These are phyloP conservation scores for Calonectria naviculata DNA, from an alignment of 2,329 filamentous ascomycete genomes.

Conservation along the genomic window DNA sequence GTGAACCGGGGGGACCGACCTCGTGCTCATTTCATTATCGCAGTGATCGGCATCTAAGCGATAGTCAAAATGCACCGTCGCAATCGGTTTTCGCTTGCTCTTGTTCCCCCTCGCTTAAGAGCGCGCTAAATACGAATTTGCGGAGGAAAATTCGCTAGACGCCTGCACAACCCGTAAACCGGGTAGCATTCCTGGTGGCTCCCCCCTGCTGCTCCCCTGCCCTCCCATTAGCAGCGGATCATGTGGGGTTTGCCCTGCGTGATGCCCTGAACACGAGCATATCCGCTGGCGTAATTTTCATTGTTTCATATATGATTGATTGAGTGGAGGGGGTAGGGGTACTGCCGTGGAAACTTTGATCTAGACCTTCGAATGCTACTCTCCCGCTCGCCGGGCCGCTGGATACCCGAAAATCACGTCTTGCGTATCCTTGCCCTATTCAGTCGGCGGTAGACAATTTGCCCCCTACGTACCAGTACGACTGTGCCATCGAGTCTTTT, in stretches of 20 bases:
- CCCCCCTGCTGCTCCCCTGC: background rate
- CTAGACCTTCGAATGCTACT: background rate
- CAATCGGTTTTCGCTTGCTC: background rate
- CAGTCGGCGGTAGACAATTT: background rate
- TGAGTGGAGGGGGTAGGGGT: background rate
- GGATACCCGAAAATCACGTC: background rate
- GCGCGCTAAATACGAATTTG: too few species aligned
- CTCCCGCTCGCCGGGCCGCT: background rate
- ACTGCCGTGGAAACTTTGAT: background rate
- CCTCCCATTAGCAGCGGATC: background rate
- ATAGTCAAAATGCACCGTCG: background rate
- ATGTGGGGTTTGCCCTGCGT: background rate
- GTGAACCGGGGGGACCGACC: background rate
- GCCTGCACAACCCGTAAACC: background rate
- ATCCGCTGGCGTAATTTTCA: background rate
- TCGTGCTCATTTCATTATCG: constrained; percentile 5
- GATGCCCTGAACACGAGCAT: background rate
- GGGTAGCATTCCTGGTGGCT: background rate
- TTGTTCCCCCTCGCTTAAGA: background rate
- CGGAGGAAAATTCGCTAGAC: background rate
- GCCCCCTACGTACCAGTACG: background rate
- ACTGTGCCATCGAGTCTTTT: background rate
- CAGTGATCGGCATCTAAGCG: background rate
- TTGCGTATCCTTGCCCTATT: background rate
- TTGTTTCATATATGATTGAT: background rate